Evolutionary conservation across 1,139 yeast genomes (phyloP), one percentile per base, ranked within the genome.

Genomic region (Magnusiomyces tetraspermus): DNA sequence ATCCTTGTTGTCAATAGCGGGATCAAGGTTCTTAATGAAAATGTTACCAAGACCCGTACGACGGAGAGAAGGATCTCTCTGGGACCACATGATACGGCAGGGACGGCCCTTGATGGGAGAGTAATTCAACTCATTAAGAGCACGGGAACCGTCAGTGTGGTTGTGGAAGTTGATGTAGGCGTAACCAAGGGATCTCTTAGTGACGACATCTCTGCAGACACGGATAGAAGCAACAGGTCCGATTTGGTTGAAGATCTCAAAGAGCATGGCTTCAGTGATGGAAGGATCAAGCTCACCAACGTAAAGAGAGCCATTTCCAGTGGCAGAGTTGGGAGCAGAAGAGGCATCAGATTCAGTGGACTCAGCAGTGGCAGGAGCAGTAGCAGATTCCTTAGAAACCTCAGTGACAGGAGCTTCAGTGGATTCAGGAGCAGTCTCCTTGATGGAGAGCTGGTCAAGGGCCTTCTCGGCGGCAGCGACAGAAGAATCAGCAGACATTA

Each of bases 21-120:
- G 95, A 74, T 92, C 97, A 76, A 92, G 83, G 82, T 92, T 94
- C 83, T 92, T 92, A 78, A 92, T 92, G 81, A 86, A 92, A 63
- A 94, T 85, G 80, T 92, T 92, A 68, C 97, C 97, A 61, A 88
- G 86, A 71, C 97, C 97, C 69, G 85, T 85, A 79, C 87, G 88
- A 80, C 98, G 87, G 66, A 84, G 74, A 60, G 96, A 81, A 60
- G 98, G 98, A 72, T 92, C 97, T 76, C 98, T 88, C 79, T 94
- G 98, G 62, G 97, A 89, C 97, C 97, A 90, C 98, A 94, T 94
- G 77, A 92, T 92, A 76, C 99, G 90, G 76, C 97, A 89, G 66
- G 97, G 92, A 69, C 86, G 89, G 68, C 97, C 97, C 75, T 90
- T 92, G 75, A 92, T 83, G 67, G 82, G 83, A 58, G 89, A 75